Base-by-base conservation (phyloP, 2,329 filamentous ascomycete genomes). In the Coniosporium tulheliwenetii region DNA sequence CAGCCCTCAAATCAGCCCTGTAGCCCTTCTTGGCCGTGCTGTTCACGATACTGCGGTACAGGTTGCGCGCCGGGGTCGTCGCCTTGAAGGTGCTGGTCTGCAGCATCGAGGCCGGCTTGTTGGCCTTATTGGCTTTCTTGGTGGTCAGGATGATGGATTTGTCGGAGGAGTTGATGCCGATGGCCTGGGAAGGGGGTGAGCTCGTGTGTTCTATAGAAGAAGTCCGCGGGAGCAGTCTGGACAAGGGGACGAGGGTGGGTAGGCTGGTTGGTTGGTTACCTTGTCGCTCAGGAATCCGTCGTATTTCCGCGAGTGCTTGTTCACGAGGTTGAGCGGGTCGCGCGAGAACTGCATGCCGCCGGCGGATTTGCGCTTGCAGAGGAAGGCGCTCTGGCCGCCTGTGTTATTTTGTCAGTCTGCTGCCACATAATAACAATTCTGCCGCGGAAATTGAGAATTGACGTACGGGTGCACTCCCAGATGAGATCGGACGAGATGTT, bases 401-500 rank as follows among this genome's bases (percentile, higher is more conserved):
- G 60, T 53, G 19, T 26, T 26, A 7, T 26, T 26, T 26, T 26
- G 19, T 26, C 19, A 26, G 19, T 40, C 19, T 8, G 31, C 36
- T n/a, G 37, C n/a, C n/a, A 10, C 37, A 36, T 32, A 36, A 38
- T 38, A n/a, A 26, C 44, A 14, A 5, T 13, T 33, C 26, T 3
- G 26, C 16, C 10, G 42, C n/a, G 12, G 16, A 10, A 39, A 30
- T 39, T 13, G 37, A 15, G 46, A 39, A 13, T 45, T 46, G 50
- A 86, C 86, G 67, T 79, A 95, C 87, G 85, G 75, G 81, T 79
- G 66, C 93, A 71, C 77, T 89, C 81, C 89, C 89, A 96, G 74
- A 94, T 71, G 58, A 95, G 75, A 70, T 95, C 87, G 62, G 79
- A 69, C 65, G 86, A 93, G 62, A 93, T 73, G 73, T 86, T 85